A percentile compares a stretch with the other conserved stretches of the same genome.
phyloP scores from a whole-genome alignment of 2,329 filamentous ascomycete species.

The Alternaria arbusti region DNA sequence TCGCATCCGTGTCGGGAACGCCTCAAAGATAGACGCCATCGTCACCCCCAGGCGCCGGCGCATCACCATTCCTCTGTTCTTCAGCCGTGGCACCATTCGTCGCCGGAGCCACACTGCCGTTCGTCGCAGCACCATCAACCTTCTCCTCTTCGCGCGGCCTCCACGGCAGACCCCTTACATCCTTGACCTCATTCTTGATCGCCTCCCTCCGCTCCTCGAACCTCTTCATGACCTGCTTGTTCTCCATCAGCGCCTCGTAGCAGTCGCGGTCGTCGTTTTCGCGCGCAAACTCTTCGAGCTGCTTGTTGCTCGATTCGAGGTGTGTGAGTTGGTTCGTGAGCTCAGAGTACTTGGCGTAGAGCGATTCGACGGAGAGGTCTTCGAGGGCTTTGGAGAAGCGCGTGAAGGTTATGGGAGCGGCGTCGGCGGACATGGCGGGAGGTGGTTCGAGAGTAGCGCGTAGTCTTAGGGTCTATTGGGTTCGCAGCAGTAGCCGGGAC shows the following conservation, averaged over 20 bases:
- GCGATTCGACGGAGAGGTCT: constrained; percentile 68
- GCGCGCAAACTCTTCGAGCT: constrained; percentile 67
- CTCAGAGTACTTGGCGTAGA: constrained; percentile 78
- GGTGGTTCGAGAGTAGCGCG: background rate
- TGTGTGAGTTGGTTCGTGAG: constrained; percentile 77
- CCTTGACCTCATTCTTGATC: constrained; percentile 69
- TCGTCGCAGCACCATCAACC: background rate
- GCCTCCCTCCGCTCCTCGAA: constrained; percentile 71
- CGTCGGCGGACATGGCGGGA: constrained; percentile 66
- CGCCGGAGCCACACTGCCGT: background rate
- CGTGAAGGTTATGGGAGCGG: constrained; percentile 65
- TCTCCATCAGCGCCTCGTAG: constrained; percentile 75
- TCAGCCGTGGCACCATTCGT: background rate
- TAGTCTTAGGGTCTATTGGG: background rate
- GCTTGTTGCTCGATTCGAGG: constrained; percentile 74
- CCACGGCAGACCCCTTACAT: constrained; percentile 63
- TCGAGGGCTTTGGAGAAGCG: constrained; percentile 72
- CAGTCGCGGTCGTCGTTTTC: constrained; percentile 70
- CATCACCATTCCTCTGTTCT: background rate
- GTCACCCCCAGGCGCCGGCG: background rate
- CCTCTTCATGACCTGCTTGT: constrained; percentile 70
- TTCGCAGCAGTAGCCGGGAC: background rate
- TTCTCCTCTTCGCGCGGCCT: constrained; percentile 38
- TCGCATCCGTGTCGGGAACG: background rate
- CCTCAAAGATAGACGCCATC: constrained; percentile 9